A percentile compares a stretch with the other conserved stretches of the same genome.
These are phyloP conservation scores for Lichtheimia corymbifera DNA, from an alignment of 371 early-diverging fungal species.

Conservation along the genomic window DNA sequence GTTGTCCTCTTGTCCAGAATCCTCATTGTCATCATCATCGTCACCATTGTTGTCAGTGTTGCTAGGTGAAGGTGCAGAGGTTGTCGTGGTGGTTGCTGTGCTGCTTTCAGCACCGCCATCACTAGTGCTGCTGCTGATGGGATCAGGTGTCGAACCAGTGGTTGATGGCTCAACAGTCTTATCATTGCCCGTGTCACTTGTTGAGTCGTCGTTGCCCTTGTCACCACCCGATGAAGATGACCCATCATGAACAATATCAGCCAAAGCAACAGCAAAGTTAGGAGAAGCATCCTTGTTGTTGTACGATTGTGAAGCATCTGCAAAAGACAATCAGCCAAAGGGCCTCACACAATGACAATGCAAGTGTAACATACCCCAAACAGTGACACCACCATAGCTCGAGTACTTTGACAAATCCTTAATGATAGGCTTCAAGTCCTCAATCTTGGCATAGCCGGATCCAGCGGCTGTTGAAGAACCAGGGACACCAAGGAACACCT, in stretches of 20 bases:
- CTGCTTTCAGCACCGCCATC: not conserved
- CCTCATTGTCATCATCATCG: not conserved
- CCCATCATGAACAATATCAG: slow-evolving; percentile 27
- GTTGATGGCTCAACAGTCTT: not conserved
- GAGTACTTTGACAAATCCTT: slow-evolving; percentile 32
- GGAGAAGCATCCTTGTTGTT: slow-evolving; percentile 30
- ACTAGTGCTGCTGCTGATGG: not conserved
- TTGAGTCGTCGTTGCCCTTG: not conserved
- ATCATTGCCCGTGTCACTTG: not conserved
- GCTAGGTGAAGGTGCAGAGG: not conserved
- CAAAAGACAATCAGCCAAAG: not conserved
- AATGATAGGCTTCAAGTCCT: slow-evolving; percentile 34
- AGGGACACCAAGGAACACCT: slow-evolving; percentile 62
- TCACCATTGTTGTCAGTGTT: slow-evolving; percentile 2
- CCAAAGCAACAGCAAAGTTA: slow-evolving; percentile 36
- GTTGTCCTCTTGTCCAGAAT: not conserved
- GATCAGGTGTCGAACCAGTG: not conserved
- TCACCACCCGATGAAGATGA: slow-evolving; percentile 6
- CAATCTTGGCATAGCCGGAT: slow-evolving; percentile 33
- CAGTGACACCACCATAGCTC: slow-evolving; percentile 68
- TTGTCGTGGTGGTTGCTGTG: slow-evolving; percentile 6
- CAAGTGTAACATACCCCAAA: slow-evolving; percentile 47
- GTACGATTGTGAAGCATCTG: slow-evolving; percentile 48
- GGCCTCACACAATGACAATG: not conserved
- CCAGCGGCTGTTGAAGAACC: slow-evolving; percentile 53